These are phyloP conservation scores for Gracilariopsis chorda DNA, from an alignment of 23 red algal species.

Conservation along the genomic window DNA sequence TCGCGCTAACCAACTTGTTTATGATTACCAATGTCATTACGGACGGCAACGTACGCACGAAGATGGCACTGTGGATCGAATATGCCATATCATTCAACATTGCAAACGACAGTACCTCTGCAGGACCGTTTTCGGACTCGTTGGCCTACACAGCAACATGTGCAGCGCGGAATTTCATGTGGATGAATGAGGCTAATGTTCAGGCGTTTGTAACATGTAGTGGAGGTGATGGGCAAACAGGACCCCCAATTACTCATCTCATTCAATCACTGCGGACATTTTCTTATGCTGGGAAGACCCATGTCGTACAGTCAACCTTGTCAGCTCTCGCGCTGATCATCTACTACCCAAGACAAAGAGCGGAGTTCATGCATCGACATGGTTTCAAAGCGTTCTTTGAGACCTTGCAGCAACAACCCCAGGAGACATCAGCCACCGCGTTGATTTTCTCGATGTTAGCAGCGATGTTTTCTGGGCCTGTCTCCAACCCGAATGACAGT, in stretches of 20 bases:
- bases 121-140: not conserved
- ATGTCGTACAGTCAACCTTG: slow-evolving; percentile 19
- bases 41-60: not conserved
- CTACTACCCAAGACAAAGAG: not conserved
- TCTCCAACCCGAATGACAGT: not conserved
- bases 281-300: not conserved
- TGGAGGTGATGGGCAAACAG: not conserved
- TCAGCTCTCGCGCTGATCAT: slow-evolving; percentile 38
- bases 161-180: slow-evolving; percentile 58
- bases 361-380: not conserved
- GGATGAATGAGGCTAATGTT: slow-evolving; percentile 47
- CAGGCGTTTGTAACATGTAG: slow-evolving; percentile 12
- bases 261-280: slow-evolving; percentile 8
- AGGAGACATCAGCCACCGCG: not conserved
- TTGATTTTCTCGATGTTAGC: not conserved
- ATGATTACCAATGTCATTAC: slow-evolving; percentile 34
- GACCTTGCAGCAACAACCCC: not conserved
- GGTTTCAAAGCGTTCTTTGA: slow-evolving; percentile 4
- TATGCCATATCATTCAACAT: slow-evolving; percentile 29
- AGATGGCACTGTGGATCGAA: slow-evolving; percentile 33
- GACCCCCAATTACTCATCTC: not conserved
- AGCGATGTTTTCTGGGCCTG: not conserved
- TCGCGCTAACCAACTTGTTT: slow-evolving; percentile 45
- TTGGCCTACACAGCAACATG: slow-evolving; percentile 33
- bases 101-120: not conserved